Conservation (phyloP, 352 stramenopile genomes). For the Blastocystis sp. region DNA sequence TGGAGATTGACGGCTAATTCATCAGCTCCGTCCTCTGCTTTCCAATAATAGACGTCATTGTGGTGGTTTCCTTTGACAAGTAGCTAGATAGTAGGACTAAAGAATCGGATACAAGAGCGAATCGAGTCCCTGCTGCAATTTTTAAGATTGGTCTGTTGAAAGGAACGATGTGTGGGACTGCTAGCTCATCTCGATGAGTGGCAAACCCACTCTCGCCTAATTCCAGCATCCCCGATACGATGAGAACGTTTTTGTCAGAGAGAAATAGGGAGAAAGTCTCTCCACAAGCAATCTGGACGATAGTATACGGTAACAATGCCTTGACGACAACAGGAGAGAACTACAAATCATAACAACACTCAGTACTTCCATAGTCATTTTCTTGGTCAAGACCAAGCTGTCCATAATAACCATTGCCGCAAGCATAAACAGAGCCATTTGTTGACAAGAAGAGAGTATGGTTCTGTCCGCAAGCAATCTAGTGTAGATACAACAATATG, state of each 20-base stretch:
- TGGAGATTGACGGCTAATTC: neutral
- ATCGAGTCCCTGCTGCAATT: slow-evolving; percentile 31
- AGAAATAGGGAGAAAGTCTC: slow-evolving; percentile 57
- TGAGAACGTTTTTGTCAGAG: neutral
- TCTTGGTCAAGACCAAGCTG: slow-evolving; percentile 71
- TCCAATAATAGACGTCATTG: slow-evolving; percentile 33
- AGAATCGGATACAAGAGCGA: neutral
- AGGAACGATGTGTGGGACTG: neutral
- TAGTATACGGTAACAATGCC: neutral
- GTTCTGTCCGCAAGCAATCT: slow-evolving; percentile 71
- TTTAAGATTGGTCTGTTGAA: neutral
- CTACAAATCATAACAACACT: neutral
- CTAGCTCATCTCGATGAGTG: neutral
- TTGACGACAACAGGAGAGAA: slow-evolving; percentile 5
- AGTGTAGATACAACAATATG: slow-evolving; percentile 55
- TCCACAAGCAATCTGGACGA: slow-evolving; percentile 6
- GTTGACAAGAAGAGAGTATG: slow-evolving; percentile 72
- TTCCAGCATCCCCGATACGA: slow-evolving; percentile 8
- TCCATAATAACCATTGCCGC: slow-evolving; percentile 72
- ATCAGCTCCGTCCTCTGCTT: neutral
- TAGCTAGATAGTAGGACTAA: neutral
- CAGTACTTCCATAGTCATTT: slow-evolving; percentile 14
- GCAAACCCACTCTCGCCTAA: neutral
- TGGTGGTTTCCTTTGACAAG: neutral
- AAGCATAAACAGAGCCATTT: slow-evolving; percentile 69